Evolutionary conservation across 148 eudicot species (phyloP), one percentile per base, ranked within the genome.

Genomic region (Limonium bicolor): DNA sequence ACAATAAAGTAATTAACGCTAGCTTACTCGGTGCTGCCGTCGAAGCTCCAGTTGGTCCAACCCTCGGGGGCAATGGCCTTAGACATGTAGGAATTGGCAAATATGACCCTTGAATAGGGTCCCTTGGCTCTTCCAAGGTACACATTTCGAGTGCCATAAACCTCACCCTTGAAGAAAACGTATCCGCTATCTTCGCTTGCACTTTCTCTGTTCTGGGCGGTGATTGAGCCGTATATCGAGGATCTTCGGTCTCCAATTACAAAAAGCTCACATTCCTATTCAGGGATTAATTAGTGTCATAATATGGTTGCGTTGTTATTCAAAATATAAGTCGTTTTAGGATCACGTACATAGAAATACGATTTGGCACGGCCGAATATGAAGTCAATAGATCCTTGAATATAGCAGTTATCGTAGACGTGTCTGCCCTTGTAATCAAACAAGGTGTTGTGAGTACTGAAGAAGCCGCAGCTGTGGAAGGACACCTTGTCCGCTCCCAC

Each of bases 311-410:
- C n/a, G n/a, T n/a, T n/a, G n/a, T n/a, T n/a, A n/a, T n/a, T n/a
- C n/a, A n/a, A n/a, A n/a, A n/a, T 34, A 11, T 34, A 34, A 1
- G 0, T 11, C 2, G 6, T 13, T 11, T n/a, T 1, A 35, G 14
- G 9, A 35, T 13, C 13, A n/a, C 6, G 16, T 35, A 80, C 96
- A 25, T 73, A 71, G 53, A 67, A 88, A 14, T 71, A 16, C 39
- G 94, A 74, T 21, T 64, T 61, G 20, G 65, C 94, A 4, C 68
- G 86, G 1, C 96, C 96, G 45, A 76, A 83, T 4, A 88, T 83
- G 66, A 80, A 72, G 60, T 88, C 96, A 2, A 83, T 59, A 14
- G 86, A 80, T 48, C 96, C 96, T 51, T 88, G 96, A 21, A 88
- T 72, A 64, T 88, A 83, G 59, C 92, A 88, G 32, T 36, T 49